A percentile compares a stretch with the other conserved stretches of the same genome.
These are phyloP conservation scores for Coniochaeta hoffmannii DNA, from an alignment of 2,329 filamentous ascomycete genomes.

Conservation along the genomic window DNA sequence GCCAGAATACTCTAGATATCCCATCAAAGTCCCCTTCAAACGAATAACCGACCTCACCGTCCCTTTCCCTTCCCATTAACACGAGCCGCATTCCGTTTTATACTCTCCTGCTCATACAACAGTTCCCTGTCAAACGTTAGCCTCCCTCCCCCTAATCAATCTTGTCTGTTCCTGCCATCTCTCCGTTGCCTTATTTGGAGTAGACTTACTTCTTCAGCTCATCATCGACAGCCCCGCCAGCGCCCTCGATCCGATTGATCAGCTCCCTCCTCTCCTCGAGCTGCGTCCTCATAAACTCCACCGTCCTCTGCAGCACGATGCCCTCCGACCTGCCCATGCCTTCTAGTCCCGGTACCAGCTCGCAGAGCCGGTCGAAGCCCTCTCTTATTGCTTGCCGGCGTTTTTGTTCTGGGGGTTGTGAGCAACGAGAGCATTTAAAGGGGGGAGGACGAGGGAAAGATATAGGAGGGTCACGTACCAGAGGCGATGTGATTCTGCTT, in stretches of 20 bases:
- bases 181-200: not conserved
- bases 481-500: constrained; percentile 28
- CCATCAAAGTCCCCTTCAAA: not conserved
- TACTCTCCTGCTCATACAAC: not conserved
- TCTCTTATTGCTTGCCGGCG: constrained; percentile 59
- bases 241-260: constrained; percentile 49
- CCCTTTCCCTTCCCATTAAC: not conserved
- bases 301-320: constrained; percentile 66
- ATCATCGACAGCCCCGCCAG: constrained; percentile 47
- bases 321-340: constrained; percentile 82
- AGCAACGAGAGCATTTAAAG: not conserved
- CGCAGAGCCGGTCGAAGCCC: constrained; percentile 74
- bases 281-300: constrained; percentile 57
- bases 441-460: not conserved
- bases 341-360: constrained; percentile 72
- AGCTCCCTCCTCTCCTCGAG: constrained; percentile 51
- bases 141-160: not conserved
- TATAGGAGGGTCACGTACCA: constrained; percentile 13
- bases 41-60: not conserved
- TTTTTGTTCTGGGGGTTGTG: constrained; percentile 22
- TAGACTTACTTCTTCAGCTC: constrained; percentile 13
- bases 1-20: not conserved
- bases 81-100: not conserved
- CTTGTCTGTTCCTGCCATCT: too few relatives aligned
- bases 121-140: not conserved